Evolutionary conservation across 768 basidiomycete genomes (phyloP).

Genomic region (Boletus rex-veris): DNA sequence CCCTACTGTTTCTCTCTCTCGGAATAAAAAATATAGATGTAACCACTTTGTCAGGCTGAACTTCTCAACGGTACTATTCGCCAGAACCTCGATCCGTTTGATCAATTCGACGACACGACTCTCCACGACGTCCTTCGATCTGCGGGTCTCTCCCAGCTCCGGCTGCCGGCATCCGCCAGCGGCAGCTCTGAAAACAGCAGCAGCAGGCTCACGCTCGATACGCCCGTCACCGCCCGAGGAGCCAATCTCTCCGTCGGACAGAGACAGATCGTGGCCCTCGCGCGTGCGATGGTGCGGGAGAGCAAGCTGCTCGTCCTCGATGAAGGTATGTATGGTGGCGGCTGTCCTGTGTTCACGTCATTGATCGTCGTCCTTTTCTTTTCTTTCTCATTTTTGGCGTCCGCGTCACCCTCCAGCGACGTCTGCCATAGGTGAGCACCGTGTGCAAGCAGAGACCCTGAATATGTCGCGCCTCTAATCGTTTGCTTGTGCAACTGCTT

Average conservation of each 20-base stretch:
- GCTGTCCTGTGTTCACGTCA: no score
- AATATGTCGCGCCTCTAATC: no score
- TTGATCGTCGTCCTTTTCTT: neutral
- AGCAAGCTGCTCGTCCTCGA: conserved; percentile 47
- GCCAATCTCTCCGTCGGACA: conserved; percentile 42
- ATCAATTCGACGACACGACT: conserved; percentile 42
- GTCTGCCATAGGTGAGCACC: conserved; percentile 7
- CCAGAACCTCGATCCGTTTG: conserved; percentile 50
- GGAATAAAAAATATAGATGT: no score
- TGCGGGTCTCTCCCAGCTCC: conserved; percentile 35
- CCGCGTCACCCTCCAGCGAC: neutral
- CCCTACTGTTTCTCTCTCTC: no score
- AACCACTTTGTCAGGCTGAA: conserved; percentile 25
- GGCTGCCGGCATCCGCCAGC: neutral
- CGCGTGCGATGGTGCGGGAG: conserved; percentile 37
- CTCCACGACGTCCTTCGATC: conserved; percentile 40
- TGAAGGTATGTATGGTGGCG: conserved; percentile 26
- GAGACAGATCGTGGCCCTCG: conserved; percentile 46
- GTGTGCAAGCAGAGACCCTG: no score
- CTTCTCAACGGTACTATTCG: conserved; percentile 44
- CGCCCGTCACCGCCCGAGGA: conserved; percentile 36
- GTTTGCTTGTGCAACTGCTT: no score
- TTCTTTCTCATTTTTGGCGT: no score
- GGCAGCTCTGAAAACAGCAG: conserved; percentile 19
- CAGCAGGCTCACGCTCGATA: conserved; percentile 41